Evolutionary conservation across 352 stramenopile genomes (phyloP), one percentile per base, ranked within the genome.

Genomic region (Blastocystis hominis): DNA sequence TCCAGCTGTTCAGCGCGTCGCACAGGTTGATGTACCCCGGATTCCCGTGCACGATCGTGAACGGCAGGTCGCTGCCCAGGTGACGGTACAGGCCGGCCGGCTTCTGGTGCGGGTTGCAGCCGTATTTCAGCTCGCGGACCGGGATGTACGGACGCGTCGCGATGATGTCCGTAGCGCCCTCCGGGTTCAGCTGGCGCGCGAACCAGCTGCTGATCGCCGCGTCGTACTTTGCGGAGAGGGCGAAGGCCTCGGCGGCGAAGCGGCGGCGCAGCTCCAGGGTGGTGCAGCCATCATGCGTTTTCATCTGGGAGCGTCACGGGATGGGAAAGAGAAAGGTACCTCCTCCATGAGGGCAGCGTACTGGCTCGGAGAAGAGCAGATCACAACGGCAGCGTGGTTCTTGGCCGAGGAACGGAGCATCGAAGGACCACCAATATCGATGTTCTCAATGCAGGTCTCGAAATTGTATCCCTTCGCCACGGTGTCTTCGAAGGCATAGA

Each of bases 381-480:
- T 98, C 24, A 97, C 94, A 20, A 98, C 97, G 88, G 94, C 93
- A 0, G 89, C 89, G 92, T 99, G 96, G 92, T 99, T 99, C 92
- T 99, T 99, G 72, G 97, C 96, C 42, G 96, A 98, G 61, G 95
- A 98, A 64, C 97, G 94, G 47, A 99, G 91, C 97, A 99, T 99
- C 69, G 93, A 97, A 24, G 97, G 97, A 13, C 97, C 97, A 61
- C 97, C 97, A 91, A 99, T 99, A 90, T 99, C 97, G 90, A 99
- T 98, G 92, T 99, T 99, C 91, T 99, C 97, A 89, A 99, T 97
- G 92, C 96, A 99, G 0, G 96, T 97, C 89, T 97, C 95, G 89
- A 98, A 98, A 86, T 94, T 92, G 34, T 92, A 91, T 36, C 92
- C 93, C 54, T 90, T 93, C 20, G 94, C 93, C 17, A 99, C 96